phyloP scores from a whole-genome alignment of 192 early-diverging fungal species.

The Gryganskiella cystojenkinii region DNA sequence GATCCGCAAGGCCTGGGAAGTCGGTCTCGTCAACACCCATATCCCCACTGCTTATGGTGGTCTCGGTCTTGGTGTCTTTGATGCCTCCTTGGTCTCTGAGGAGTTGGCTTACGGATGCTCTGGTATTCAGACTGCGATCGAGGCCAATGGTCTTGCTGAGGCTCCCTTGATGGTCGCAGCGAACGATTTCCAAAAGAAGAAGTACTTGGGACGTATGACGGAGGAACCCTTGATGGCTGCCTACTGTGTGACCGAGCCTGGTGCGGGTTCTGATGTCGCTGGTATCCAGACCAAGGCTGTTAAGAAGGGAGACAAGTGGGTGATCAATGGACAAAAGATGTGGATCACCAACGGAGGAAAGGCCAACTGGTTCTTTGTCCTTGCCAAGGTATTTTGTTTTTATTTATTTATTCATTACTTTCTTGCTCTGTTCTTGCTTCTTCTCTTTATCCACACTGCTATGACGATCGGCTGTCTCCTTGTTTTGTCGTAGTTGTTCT shows the following conservation, averaged over 20 bases:
- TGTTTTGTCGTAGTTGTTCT: not conserved
- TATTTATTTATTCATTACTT: not conserved
- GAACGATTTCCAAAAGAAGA: constrained; percentile 91
- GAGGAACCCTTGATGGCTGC: constrained; percentile 96
- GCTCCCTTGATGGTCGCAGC: constrained; percentile 91
- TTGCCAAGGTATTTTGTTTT: constrained; percentile 68
- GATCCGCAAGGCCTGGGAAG: constrained; percentile 92
- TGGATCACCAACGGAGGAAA: constrained; percentile 98
- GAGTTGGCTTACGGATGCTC: constrained; percentile 94
- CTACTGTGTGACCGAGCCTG: constrained; percentile 90
- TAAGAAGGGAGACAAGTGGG: constrained; percentile 83
- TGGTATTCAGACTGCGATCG: constrained; percentile 96
- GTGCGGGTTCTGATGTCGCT: constrained; percentile 82
- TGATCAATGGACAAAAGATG: constrained; percentile 93
- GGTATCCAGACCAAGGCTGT: constrained; percentile 76
- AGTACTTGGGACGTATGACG: constrained; percentile 97
- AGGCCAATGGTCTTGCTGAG: constrained; percentile 95
- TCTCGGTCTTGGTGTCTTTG: constrained; percentile 88
- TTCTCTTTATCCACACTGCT: constrained; percentile 4
- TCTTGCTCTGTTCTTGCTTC: not conserved
- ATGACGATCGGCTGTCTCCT: too few relatives aligned
- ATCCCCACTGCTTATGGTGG: constrained; percentile 89
- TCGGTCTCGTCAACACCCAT: constrained; percentile 93
- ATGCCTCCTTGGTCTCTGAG: constrained; percentile 88
- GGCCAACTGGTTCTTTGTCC: constrained; percentile 98